Base-by-base conservation (phyloP, 140 eudicot genomes). In the Erigeron philadelphicus region DNA sequence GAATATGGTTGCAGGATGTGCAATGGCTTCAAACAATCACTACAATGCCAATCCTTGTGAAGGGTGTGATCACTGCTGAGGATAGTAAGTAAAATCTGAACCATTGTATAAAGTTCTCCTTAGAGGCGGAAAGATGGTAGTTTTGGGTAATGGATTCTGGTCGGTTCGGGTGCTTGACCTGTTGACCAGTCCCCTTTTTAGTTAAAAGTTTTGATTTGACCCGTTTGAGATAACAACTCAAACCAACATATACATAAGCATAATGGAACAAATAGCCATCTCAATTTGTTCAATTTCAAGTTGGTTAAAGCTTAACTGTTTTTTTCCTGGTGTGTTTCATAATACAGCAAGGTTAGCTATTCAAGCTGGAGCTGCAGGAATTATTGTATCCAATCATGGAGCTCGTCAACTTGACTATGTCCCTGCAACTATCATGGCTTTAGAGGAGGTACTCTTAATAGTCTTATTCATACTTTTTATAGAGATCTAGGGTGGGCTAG, bases 21-120 rank as follows among this genome's bases (percentile, higher is more conserved):
- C 80, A 90, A 85, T 90, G 97, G 97, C 92, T 88, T 16, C 95
- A 84, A 65, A 77, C 97, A 53, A 90, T 90, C 72, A 90, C 97
- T 58, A 81, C 75, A 68, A 44, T 91, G 88, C 97, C 97, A 1
- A 88, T 91, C 80, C 86, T 91, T 16, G 89, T 91, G 72, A 91
- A 91, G 88, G 97, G 97, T 75, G 97, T 91, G 15, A 68, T 91
- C 75, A 91, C 97, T 43, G 97, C 96, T 8, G 96, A 91, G 72
- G 97, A 91, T 71, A 78, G 96, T 91, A 84, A 78, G 88, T 46
- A 46, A 7, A 0, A 50, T 48, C 16, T 38, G 64, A 5, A 68
- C n/a, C 61, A 4, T 31, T 4, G 1, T 48, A 8, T 17, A 54
- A 8, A n/a, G 8, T 41, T 55, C 21, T 46, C 38, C 31, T 70